A percentile compares a stretch with the other conserved stretches of the same genome.
phyloP scores from a whole-genome alignment of 164 flowering plant genomes.

The Macadamia integrifolia region DNA sequence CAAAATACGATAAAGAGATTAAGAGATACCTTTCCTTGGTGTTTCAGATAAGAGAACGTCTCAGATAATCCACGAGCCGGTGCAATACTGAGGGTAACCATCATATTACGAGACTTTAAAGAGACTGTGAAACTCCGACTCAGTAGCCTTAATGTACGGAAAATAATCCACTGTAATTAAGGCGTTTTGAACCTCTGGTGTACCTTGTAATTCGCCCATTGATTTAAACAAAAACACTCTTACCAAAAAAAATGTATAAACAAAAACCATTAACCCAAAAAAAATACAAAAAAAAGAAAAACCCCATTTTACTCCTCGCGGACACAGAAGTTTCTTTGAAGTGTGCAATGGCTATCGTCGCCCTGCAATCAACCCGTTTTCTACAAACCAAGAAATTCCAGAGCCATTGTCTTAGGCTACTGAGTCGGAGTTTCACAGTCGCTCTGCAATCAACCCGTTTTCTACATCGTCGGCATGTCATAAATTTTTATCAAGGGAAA shows the following conservation, averaged over 20 bases:
- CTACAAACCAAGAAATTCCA: slow-evolving; percentile 11
- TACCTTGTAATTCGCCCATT: too few species aligned
- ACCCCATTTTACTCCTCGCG: too few species aligned
- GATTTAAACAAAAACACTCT: too few species aligned
- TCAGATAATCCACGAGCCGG: slow-evolving; percentile 54
- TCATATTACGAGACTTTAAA: slow-evolving; percentile 20
- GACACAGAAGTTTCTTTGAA: background rate
- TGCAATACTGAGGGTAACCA: slow-evolving; percentile 42
- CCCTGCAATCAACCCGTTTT: slow-evolving; percentile 11
- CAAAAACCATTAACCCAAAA: too few species aligned
- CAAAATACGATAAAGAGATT: background rate
- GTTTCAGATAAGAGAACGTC: slow-evolving; percentile 54
- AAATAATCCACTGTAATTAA: too few species aligned
- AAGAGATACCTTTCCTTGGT: slow-evolving; percentile 54
- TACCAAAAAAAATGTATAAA: too few species aligned
- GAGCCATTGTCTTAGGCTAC: background rate
- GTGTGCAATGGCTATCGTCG: slow-evolving; percentile 13
- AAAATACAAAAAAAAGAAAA: too few species aligned
- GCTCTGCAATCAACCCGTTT: too few species aligned
- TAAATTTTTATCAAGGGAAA: too few species aligned
- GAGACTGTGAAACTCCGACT: slow-evolving; percentile 10
- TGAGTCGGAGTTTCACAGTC: background rate
- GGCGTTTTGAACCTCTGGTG: too few species aligned
- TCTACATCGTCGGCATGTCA: too few species aligned
- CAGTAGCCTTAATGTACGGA: too few species aligned